A percentile compares a stretch with the other conserved stretches of the same genome.
Evolutionary conservation across 768 basidiomycete genomes (phyloP).

Genomic region (Phylloporus rhodoxanthus): DNA sequence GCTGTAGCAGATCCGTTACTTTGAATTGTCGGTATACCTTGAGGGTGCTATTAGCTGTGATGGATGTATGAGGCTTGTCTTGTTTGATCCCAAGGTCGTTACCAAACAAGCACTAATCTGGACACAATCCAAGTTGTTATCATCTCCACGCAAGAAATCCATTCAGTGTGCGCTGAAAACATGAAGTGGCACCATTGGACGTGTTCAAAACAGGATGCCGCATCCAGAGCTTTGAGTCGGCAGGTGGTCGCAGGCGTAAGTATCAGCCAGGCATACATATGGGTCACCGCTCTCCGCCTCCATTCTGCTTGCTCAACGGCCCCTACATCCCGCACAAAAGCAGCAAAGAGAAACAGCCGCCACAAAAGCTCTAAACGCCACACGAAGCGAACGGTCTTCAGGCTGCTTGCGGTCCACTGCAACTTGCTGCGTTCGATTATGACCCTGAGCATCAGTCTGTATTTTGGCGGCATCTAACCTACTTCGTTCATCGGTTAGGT

Average conservation of each 20-base stretch:
- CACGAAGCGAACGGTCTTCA: background rate
- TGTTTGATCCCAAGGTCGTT: slow-evolving; percentile 24
- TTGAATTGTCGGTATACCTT: background rate
- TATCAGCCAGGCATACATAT: background rate
- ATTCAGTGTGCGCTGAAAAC: too few relatives aligned
- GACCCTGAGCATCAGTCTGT: background rate
- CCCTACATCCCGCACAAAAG: background rate
- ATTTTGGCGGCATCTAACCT: background rate
- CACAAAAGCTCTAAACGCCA: background rate
- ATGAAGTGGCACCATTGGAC: background rate
- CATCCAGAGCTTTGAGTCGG: background rate
- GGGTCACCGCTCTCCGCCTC: background rate
- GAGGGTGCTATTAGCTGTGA: background rate
- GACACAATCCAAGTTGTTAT: background rate
- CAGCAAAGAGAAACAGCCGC: background rate
- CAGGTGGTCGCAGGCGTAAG: background rate
- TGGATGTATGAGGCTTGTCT: background rate
- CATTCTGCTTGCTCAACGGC: background rate
- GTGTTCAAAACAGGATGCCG: background rate
- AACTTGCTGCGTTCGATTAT: background rate
- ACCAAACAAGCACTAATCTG: slow-evolving; percentile 24
- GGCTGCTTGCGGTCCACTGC: background rate
- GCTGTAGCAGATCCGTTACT: background rate
- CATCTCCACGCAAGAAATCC: background rate
- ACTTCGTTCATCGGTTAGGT: background rate